Evolutionary conservation across 495 filamentous ascomycete genomes (phyloP).

Genomic region (Margaritispora aquatica): DNA sequence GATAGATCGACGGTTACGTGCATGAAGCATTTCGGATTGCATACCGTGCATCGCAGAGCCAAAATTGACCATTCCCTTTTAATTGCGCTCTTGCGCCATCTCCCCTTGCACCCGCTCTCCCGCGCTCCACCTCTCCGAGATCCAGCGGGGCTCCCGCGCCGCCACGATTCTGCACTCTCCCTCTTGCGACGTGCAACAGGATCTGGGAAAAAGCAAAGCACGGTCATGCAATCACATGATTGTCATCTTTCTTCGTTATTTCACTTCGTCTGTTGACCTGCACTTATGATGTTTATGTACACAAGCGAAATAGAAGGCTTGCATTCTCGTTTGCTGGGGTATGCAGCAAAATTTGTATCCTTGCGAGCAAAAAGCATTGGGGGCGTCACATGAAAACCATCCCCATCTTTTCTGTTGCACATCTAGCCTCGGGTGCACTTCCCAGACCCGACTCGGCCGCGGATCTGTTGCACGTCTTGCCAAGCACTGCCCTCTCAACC

Average conservation of each 20-base stretch:
- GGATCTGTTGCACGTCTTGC: background rate
- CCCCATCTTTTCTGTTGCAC: background rate
- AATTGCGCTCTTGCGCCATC: no score
- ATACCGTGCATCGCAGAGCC: background rate
- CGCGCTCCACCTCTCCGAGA: background rate
- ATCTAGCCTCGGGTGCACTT: background rate
- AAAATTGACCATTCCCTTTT: no score
- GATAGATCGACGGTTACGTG: background rate
- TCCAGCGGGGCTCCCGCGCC: background rate
- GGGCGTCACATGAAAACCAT: background rate
- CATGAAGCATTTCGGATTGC: background rate
- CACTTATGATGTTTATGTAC: no score
- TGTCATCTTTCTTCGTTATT: background rate
- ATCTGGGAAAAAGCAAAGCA: background rate
- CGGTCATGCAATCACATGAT: background rate
- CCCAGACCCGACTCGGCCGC: background rate
- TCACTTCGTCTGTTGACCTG: background rate
- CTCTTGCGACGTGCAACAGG: background rate
- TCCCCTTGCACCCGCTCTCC: background rate
- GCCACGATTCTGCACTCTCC: background rate
- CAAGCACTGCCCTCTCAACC: background rate
- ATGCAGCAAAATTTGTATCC: background rate
- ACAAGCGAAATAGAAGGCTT: no score
- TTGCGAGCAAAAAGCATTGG: background rate
- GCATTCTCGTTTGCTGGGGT: no score